A percentile compares a stretch with the other conserved stretches of the same genome.
These are phyloP conservation scores for Syncephalastrum monosporum DNA, from an alignment of 371 early-diverging fungal genomes.

Conservation along the genomic window DNA sequence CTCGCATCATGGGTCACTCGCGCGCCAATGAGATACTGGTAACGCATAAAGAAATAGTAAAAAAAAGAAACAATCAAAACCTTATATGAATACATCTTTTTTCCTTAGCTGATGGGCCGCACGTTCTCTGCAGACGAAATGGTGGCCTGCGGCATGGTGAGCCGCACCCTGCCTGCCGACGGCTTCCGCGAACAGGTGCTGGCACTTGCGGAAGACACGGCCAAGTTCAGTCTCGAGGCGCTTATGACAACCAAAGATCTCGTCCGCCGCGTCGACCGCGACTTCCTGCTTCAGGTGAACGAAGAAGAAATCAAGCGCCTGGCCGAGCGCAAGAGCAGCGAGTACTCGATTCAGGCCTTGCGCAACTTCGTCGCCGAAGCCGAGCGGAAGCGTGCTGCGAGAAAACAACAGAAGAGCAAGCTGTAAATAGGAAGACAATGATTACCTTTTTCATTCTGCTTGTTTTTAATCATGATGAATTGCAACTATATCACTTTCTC, in stretches of 20 bases:
- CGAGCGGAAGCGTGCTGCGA: slow-evolving; percentile 11
- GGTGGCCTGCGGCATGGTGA: slow-evolving; percentile 44
- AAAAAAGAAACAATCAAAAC: neutral
- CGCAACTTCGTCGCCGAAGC: slow-evolving; percentile 37
- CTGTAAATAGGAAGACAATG: slow-evolving; percentile 8
- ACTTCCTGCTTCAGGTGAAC: slow-evolving; percentile 45
- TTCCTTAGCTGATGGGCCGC: slow-evolving; percentile 48
- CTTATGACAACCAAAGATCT: slow-evolving; percentile 57
- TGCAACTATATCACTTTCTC: neutral
- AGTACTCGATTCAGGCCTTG: slow-evolving; percentile 34
- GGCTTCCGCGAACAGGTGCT: slow-evolving; percentile 52
- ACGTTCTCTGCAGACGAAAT: slow-evolving; percentile 57
- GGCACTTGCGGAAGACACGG: slow-evolving; percentile 44
- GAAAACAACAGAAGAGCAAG: slow-evolving; percentile 13
- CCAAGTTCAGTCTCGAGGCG: slow-evolving; percentile 54
- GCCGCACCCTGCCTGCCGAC: slow-evolving; percentile 53
- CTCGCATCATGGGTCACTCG: slow-evolving; percentile 58
- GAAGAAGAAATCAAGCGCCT: slow-evolving; percentile 45
- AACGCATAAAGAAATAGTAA: slow-evolving; percentile 9
- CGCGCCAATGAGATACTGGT: slow-evolving; percentile 67
- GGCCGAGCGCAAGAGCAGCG: slow-evolving; percentile 28
- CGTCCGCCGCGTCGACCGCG: slow-evolving; percentile 47
- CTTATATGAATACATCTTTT: neutral
- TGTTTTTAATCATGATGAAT: slow-evolving; percentile 1
- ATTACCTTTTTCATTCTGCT: neutral